A percentile compares a stretch with the other conserved stretches of the same genome.
phyloP scores from a whole-genome alignment of 768 basidiomycete genomes.

The Porpolomopsis calyptriformis region DNA sequence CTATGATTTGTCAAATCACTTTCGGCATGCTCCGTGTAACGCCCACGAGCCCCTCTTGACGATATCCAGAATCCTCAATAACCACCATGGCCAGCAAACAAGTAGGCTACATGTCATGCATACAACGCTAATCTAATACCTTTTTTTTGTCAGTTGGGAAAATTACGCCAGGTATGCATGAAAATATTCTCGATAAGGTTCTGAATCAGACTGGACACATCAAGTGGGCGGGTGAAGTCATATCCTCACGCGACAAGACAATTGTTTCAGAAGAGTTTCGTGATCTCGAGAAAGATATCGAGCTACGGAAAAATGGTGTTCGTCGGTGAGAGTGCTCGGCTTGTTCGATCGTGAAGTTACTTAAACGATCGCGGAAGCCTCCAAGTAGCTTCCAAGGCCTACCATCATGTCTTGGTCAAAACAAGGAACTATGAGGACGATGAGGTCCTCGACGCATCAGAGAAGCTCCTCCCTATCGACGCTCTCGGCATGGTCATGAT shows the following conservation, averaged over 20 bases:
- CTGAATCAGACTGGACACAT: constrained; percentile 21
- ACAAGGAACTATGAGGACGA: constrained; percentile 49
- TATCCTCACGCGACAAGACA: constrained; percentile 75
- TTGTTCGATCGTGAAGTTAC: neutral
- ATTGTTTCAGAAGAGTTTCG: constrained; percentile 67
- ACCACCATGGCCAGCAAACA: constrained; percentile 54
- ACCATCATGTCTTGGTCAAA: constrained; percentile 62
- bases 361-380: constrained; percentile 34
- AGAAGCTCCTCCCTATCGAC: constrained; percentile 69
- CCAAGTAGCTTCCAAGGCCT: constrained; percentile 59
- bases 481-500: constrained; percentile 82
- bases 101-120: constrained; percentile 23
- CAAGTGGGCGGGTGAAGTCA: constrained; percentile 86
- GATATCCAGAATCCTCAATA: neutral
- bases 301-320: constrained; percentile 64
- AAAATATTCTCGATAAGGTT: constrained; percentile 3
- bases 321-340: constrained; percentile 41
- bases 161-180: constrained; percentile 57
- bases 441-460: constrained; percentile 48
- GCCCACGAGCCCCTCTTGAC: neutral
- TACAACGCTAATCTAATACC: neutral
- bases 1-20: neutral
- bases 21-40: neutral
- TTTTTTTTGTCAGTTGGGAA: constrained; percentile 45
- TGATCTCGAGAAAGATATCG: constrained; percentile 77